Evolutionary conservation across 495 filamentous ascomycete species (phyloP), one percentile per base, ranked within the genome.

Genomic region (Viridothelium virens): DNA sequence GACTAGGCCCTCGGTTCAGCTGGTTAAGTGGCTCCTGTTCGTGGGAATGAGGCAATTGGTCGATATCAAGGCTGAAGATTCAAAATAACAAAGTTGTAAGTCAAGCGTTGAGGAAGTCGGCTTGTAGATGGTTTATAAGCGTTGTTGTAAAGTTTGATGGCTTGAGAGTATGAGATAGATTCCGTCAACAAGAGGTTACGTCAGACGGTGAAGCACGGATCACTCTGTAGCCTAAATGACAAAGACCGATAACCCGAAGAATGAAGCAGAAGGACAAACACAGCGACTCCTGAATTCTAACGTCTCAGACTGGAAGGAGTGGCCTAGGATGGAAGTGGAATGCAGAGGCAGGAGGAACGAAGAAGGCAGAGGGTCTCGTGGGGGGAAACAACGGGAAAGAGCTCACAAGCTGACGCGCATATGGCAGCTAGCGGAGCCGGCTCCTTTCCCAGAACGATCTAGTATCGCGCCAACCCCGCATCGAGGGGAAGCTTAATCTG

Each of bases 401-500:
- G 25, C 25, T 25, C 25, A 25, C 25, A 25, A 25, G 25, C 25
- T 25, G 25, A 25, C 25, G 25, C 25, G 25, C 25, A 25, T 25
- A 25, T 25, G 25, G 14, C 41, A 14, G 7, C 31, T 36, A 33
- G 53, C 31, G 31, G 31, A 59, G 53, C 53, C 14, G 7, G 31
- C 53, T 18, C 36, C 6, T 11, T 18, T 7, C 53, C 53, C 33
- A 25, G 48, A 53, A 53, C n/a, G 48, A 25, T n/a, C 48, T 53
- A 53, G 48, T 2, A 16, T 11, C 11, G 16, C 53, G 53, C 53
- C 53, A 59, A 59, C 53, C 53, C 53, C 53, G 53, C 53, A 59
- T 59, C 36, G 53, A 59, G 53, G 53, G 53, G 53, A 59, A 59
- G 53, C 53, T 33, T 36, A 59, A 59, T 31, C 53, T 59, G 41